These are phyloP conservation scores for Salix purpurea DNA, from an alignment of 345 rosid genomes.

Conservation along the genomic window DNA sequence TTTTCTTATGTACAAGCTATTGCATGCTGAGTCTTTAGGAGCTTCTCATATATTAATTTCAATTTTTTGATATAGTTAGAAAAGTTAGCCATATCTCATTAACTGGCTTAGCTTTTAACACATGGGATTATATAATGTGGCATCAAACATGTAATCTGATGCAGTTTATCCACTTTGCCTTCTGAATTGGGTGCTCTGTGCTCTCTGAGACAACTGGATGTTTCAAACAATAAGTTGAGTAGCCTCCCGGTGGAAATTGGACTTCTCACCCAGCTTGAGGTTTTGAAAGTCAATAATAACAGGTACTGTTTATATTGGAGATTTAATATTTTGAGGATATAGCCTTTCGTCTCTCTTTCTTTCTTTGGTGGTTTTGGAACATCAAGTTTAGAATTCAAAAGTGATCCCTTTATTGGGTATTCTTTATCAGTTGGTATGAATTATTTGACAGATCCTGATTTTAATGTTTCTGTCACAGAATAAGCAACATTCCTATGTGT, in stretches of 20 bases:
- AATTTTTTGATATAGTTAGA: not conserved
- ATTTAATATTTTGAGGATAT: not conserved
- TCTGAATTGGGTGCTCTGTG: conserved; percentile 48
- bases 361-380: not conserved
- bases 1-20: not conserved
- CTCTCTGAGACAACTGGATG: conserved; percentile 63
- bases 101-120: not conserved
- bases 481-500: conserved; percentile 41
- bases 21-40: not conserved
- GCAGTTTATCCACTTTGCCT: conserved; percentile 73
- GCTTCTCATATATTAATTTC: not conserved
- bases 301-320: conserved; percentile 37
- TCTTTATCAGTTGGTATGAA: not conserved
- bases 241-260: conserved; percentile 68
- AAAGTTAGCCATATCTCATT: not conserved
- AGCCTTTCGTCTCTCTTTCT: not conserved
- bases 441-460: not conserved
- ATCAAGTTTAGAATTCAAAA: not conserved
- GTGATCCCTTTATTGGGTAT: not conserved
- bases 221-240: conserved; percentile 62
- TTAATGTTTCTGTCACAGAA: conserved; percentile 39
- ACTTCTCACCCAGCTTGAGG: conserved; percentile 62
- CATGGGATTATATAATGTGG: not conserved
- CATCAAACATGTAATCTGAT: conserved; percentile 8
- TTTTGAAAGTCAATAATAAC: conserved; percentile 70